Base-by-base conservation (phyloP, 371 early-diverging fungal genomes). In the Mortierella sp. region DNA sequence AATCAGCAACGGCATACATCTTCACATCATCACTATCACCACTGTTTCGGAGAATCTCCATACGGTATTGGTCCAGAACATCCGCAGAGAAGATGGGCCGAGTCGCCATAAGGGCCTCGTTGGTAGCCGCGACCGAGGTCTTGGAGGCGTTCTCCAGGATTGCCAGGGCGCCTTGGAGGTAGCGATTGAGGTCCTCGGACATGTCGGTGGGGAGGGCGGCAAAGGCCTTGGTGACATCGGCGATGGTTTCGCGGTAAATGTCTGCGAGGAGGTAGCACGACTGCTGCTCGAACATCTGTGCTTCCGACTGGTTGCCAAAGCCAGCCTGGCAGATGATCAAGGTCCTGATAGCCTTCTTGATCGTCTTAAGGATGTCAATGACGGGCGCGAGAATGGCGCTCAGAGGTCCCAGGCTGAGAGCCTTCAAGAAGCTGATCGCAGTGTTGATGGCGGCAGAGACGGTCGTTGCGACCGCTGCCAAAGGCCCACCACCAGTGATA, bases 71-170 rank as follows among this genome's bases (percentile, higher is more conserved):
- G 0, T 84, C 76, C 63, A 81, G 32, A 35, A 84, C 18, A 44
- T 81, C 65, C 1, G 77, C 58, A 5, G 79, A 70, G 63, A 84
- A 81, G 76, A 84, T 81, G 14, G 84, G 78, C 2, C 75, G 65
- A 2, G 56, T 43, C 11, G 48, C 21, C 56, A 84, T 38, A 2
- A 80, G 72, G 14, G 60, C 78, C 8, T 80, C 84, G 46, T 84
- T 84, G 21, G 49, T 77, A 29, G 63, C n/a, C 6, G 84, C 77
- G 58, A 84, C 75, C 68, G 80, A 80, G 32, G 54, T 77, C 77
- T 77, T 77, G 70, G 60, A 54, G 54, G 77, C 74, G 41, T 80
- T 65, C 24, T 80, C 76, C 71, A 84, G n/a, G 16, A 81, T 51
- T 11, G 75, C 51, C 8, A n/a, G 55, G 8, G 76, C 55, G 2